Evolutionary conservation across 2,329 filamentous ascomycete genomes (phyloP).

Genomic region (Verticillium nonalfalfae): DNA sequence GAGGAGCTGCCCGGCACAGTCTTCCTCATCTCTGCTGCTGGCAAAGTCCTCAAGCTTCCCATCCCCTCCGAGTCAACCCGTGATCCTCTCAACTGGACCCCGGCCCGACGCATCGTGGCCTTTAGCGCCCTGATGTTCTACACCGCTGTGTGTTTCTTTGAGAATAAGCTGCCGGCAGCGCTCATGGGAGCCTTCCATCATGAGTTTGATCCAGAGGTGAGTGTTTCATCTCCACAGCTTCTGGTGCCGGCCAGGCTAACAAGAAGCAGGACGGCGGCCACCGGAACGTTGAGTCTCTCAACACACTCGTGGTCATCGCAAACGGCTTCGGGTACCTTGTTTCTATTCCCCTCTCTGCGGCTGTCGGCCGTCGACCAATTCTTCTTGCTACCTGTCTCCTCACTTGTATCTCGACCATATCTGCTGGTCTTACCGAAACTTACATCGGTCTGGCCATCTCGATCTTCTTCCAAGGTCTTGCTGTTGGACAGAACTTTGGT

Average conservation of each 20-base stretch:
- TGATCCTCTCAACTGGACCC: slow-evolving; percentile 22
- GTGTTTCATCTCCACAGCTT: background rate
- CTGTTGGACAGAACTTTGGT: slow-evolving; percentile 21
- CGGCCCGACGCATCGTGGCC: slow-evolving; percentile 11
- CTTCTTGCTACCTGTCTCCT: slow-evolving; percentile 19
- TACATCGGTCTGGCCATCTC: slow-evolving; percentile 21
- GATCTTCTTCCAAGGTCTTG: slow-evolving; percentile 18
- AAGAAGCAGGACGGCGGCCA: slow-evolving; percentile 13
- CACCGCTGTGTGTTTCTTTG: slow-evolving; percentile 13
- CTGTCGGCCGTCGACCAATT: slow-evolving; percentile 27
- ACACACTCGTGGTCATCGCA: slow-evolving; percentile 21
- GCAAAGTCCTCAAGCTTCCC: slow-evolving; percentile 20
- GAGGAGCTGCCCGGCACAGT: slow-evolving; percentile 17
- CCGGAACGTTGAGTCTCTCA: slow-evolving; percentile 18
- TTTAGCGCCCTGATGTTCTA: slow-evolving; percentile 13
- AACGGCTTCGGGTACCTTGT: slow-evolving; percentile 26
- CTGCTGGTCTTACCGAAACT: slow-evolving; percentile 16
- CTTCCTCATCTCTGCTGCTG: slow-evolving; percentile 23
- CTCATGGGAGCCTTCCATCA: slow-evolving; percentile 12
- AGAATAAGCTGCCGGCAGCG: slow-evolving; percentile 14
- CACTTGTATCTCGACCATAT: slow-evolving; percentile 17
- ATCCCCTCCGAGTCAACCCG: slow-evolving; percentile 21
- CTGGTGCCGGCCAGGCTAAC: background rate
- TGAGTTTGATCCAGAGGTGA: slow-evolving; percentile 15
- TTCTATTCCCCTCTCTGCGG: slow-evolving; percentile 28